Evolutionary conservation across 129 eudicot species (phyloP).

Genomic region (Rutidosis leptorrhynchoides): DNA sequence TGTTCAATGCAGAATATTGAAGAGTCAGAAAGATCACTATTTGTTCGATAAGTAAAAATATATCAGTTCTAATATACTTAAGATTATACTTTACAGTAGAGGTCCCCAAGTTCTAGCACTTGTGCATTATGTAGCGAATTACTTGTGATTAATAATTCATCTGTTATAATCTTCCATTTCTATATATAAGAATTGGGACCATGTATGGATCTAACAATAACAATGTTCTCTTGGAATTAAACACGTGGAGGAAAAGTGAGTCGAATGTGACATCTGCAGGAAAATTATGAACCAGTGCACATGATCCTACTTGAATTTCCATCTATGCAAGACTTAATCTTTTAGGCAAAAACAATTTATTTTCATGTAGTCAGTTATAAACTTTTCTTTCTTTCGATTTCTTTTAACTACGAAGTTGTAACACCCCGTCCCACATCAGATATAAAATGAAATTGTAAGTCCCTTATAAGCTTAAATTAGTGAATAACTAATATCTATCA

Average conservation of each 20-base stretch:
- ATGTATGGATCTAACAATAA: conserved; percentile 15
- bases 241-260: not conserved
- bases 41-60: conserved; percentile 14
- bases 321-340: not conserved
- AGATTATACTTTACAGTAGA: not conserved
- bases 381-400: no score
- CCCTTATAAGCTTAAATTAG: no score
- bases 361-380: no score
- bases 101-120: not conserved
- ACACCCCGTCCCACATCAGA: no score
- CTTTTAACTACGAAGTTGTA: no score
- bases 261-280: conserved; percentile 7
- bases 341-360: no score
- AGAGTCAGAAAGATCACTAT: conserved; percentile 18
- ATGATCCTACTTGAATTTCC: conserved; percentile 11
- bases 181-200: conserved; percentile 7
- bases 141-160: no score
- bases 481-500: not conserved
- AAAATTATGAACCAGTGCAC: conserved; percentile 12
- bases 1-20: conserved; percentile 25
- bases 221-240: conserved; percentile 15
- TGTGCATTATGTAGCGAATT: not conserved
- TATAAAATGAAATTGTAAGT: no score
- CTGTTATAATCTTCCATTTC: conserved; percentile 10
- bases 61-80: conserved; percentile 19